Conservation (phyloP, 176 grass and related monocot genomes). For the Lolium multiflorum region DNA sequence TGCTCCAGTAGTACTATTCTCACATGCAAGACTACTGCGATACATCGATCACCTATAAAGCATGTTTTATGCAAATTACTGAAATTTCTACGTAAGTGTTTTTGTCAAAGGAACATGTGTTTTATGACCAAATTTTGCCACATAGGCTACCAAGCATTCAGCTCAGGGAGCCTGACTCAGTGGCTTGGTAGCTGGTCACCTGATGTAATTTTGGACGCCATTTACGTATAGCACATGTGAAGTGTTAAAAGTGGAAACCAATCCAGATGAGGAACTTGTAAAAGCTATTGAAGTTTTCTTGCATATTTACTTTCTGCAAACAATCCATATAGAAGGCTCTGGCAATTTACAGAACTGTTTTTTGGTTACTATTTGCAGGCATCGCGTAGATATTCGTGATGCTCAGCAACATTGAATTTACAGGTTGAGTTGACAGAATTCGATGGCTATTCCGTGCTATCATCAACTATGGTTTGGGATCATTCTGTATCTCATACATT, state of each 20-base stretch:
- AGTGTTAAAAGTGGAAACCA: constrained; percentile 20
- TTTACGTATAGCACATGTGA: constrained; percentile 7
- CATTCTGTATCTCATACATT: constrained; percentile 70
- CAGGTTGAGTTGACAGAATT: constrained; percentile 85
- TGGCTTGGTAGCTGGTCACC: constrained; percentile 7
- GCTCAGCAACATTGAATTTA: constrained; percentile 45
- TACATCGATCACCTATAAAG: not conserved
- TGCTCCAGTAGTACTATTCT: constrained; percentile 16
- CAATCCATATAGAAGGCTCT: constrained; percentile 19
- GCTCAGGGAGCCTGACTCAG: constrained; percentile 24
- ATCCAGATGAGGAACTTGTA: constrained; percentile 1
- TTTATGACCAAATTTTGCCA: not conserved
- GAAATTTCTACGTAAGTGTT: not conserved
- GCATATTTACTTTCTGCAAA: constrained; percentile 27
- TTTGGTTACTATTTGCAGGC: constrained; percentile 40
- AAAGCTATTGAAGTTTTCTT: constrained; percentile 13
- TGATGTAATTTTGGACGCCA: not conserved
- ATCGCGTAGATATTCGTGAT: constrained; percentile 37
- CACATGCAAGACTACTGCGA: constrained; percentile 17
- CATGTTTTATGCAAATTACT: constrained; percentile 31
- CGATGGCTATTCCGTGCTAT: constrained; percentile 68
- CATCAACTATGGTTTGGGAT: constrained; percentile 94
- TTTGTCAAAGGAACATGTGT: not conserved
- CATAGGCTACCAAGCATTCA: constrained; percentile 22
- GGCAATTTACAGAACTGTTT: constrained; percentile 26